Conservation (phyloP, 2,329 filamentous ascomycete species). For the Nothophaeocryptopus gaeumannii region DNA sequence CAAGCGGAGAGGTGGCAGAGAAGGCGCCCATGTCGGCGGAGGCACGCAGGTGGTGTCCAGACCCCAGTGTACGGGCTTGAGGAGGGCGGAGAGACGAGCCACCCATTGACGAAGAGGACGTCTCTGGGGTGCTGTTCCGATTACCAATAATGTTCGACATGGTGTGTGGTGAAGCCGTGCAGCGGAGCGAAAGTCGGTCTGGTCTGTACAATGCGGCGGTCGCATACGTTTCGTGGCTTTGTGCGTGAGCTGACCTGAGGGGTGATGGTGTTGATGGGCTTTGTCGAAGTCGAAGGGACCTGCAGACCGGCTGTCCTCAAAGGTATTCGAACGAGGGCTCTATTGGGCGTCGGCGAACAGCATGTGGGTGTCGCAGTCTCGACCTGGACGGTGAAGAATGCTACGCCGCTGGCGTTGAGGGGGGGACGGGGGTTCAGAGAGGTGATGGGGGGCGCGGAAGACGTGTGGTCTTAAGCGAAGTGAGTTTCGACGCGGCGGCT, state of each 20-base stretch:
- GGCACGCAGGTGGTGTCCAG: slow-evolving; percentile 82
- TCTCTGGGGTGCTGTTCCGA: slow-evolving; percentile 96
- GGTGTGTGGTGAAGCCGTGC: slow-evolving; percentile 21
- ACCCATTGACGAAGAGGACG: slow-evolving; percentile 69
- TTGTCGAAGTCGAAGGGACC: slow-evolving; percentile 52
- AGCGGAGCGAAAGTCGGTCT: slow-evolving; percentile 8
- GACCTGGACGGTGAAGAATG: too few species aligned
- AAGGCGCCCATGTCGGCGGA: slow-evolving; percentile 95
- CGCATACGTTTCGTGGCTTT: slow-evolving; percentile 7
- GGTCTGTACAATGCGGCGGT: not conserved
- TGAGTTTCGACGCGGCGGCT: too few species aligned
- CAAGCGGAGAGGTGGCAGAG: slow-evolving; percentile 59
- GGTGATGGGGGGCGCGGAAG: not conserved
- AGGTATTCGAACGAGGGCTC: slow-evolving; percentile 52
- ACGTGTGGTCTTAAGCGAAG: too few species aligned
- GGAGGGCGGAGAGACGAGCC: slow-evolving; percentile 74
- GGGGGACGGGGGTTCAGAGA: not conserved
- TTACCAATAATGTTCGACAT: slow-evolving; percentile 61
- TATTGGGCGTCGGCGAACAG: too few species aligned
- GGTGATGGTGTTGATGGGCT: slow-evolving; percentile 5
- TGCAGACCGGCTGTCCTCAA: slow-evolving; percentile 85
- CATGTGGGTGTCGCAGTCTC: too few species aligned
- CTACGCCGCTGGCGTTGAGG: not conserved
- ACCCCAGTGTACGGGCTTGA: slow-evolving; percentile 54
- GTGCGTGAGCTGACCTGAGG: slow-evolving; percentile 8